Base-by-base conservation (phyloP, 352 stramenopile species). In the Peronospora farinosa region DNA sequence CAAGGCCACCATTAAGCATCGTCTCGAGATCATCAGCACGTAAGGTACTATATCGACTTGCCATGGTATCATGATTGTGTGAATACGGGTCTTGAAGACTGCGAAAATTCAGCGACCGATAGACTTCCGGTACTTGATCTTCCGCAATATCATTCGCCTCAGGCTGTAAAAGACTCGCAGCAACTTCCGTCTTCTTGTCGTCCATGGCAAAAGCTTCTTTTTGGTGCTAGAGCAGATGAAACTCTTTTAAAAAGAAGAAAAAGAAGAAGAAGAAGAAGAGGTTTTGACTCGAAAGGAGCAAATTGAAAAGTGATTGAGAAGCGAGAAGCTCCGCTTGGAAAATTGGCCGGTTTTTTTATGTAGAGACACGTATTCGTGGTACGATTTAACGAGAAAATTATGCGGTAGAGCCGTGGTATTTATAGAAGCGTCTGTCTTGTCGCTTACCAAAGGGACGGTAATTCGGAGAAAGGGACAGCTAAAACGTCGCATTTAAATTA, bases 31-130 rank as follows among this genome's bases (percentile, higher is more conserved):
- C 67, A 30, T 82, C 74, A 28, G 78, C 72, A 11, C 78, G 67
- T 40, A 89, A 60, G 27, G 78, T 66, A 33, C 57, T 66, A 45
- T 62, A 66, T 16, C 48, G 57, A 61, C 57, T 66, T 15, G 52
- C 52, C 57, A 58, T 66, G 2, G 52, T 66, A 19, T 66, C 57
- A 2, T 32, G 40, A 35, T 19, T 40, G 11, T 86, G 66, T 57
- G 70, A 78, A 63, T 90, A 89, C 49, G 74, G 63, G 57, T 87
- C 76, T 51, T 90, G 79, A 30, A 88, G 69, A 49, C 67, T 83
- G 45, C 68, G 65, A 52, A 88, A 87, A 64, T 90, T 67, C 12
- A 67, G 48, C 44, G 74, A 86, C 1, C 65, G 66, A 63, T 88
- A 89, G 27, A 84, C 73, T 11, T 69, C 49, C 8, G 78, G 78